Evolutionary conservation across 208 protist genomes (phyloP).

Genomic region (Trypanosoma rangeli): DNA sequence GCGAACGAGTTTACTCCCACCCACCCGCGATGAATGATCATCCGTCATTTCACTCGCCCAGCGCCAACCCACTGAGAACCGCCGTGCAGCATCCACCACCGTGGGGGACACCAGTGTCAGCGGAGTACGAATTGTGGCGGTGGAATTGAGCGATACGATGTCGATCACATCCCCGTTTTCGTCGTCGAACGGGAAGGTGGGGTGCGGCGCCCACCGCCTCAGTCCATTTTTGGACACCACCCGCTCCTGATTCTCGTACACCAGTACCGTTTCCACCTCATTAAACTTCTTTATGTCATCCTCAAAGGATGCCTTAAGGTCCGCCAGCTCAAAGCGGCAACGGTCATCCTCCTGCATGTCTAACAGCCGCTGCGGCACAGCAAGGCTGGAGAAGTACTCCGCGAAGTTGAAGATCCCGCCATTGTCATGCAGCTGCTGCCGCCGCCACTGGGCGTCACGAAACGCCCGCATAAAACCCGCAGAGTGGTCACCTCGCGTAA

Average conservation of each 20-base stretch:
- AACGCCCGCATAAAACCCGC: constrained; percentile 43
- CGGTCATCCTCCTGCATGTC: constrained; percentile 68
- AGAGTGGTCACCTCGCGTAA: constrained; percentile 35
- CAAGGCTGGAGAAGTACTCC: constrained; percentile 40
- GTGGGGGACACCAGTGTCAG: not conserved
- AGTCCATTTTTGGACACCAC: constrained; percentile 7
- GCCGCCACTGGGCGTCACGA: constrained; percentile 17
- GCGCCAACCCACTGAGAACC: constrained; percentile 32
- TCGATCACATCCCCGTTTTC: constrained; percentile 45
- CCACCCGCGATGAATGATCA: not conserved
- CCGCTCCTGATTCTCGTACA: constrained; percentile 63
- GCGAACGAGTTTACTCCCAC: constrained; percentile 28
- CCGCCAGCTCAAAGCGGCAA: constrained; percentile 59
- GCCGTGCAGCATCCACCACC: not conserved
- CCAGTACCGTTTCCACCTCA: constrained; percentile 30
- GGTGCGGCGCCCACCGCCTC: constrained; percentile 44
- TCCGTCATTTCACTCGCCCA: constrained; percentile 39
- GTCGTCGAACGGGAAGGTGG: constrained; percentile 65
- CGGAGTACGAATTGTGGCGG: not conserved
- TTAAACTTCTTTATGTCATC: constrained; percentile 33
- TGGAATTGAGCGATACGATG: constrained; percentile 37
- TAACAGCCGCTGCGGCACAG: constrained; percentile 47
- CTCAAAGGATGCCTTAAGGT: constrained; percentile 46
- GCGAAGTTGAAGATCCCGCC: constrained; percentile 42
- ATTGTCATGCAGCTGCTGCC: constrained; percentile 13